phyloP scores from a whole-genome alignment of 106 monocot genomes.

The Allium cepa region DNA sequence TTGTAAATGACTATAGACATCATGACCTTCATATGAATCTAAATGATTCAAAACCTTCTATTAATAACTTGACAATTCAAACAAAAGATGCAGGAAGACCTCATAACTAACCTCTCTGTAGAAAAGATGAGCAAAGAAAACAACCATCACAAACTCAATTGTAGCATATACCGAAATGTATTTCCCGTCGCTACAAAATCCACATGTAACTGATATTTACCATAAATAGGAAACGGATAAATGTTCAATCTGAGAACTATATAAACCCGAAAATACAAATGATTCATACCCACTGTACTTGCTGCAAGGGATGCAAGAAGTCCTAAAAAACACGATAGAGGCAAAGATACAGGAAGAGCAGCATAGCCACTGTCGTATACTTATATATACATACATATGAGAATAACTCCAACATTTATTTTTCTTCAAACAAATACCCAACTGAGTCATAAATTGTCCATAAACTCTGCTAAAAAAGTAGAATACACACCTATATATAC shows the following conservation, averaged over 20 bases:
- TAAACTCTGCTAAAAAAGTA: too few relatives aligned
- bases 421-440: too few relatives aligned
- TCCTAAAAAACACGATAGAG: too few relatives aligned
- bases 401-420: too few relatives aligned
- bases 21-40: slow-evolving; percentile 46
- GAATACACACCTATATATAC: too few relatives aligned
- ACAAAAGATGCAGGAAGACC: not conserved
- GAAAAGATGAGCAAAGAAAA: slow-evolving; percentile 43
- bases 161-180: slow-evolving; percentile 36
- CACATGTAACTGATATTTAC: not conserved
- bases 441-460: too few relatives aligned
- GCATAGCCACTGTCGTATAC: too few relatives aligned
- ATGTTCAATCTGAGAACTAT: slow-evolving; percentile 1
- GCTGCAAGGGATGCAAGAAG: too few relatives aligned
- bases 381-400: too few relatives aligned
- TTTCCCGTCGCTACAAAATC: slow-evolving; percentile 14
- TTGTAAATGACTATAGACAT: slow-evolving; percentile 38
- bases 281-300: too few relatives aligned
- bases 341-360: too few relatives aligned
- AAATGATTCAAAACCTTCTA: not conserved
- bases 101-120: slow-evolving; percentile 25
- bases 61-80: not conserved
- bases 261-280: not conserved
- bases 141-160: slow-evolving; percentile 39
- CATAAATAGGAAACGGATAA: not conserved